Base-by-base conservation (phyloP, 805 yeast species). In the Lipomyces kockii region DNA sequence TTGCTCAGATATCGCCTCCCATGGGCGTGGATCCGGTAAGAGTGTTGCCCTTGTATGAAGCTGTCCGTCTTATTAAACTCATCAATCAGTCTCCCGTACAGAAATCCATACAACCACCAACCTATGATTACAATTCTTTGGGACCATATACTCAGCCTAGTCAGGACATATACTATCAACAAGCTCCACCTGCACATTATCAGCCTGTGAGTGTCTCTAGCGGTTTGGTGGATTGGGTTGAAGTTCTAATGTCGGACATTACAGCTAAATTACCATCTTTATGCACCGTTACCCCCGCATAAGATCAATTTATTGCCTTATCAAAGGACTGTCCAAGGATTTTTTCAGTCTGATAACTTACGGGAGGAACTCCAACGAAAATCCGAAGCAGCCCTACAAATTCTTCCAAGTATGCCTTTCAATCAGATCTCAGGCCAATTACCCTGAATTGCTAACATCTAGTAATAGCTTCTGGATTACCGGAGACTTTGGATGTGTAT, bases 281-380 rank as follows among this genome's bases (percentile, higher is more conserved):
- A 94, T 78, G 95, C 97, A 0, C 98, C 98, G 1, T 84, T 86
- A 37, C 94, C 97, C 9, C 93, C 92, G 8, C 87, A 89, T 74
- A 77, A 88, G 59, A 82, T 83, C 53, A 87, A 88, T 14, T 80
- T 90, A 69, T 83, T 84, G 60, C 86, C 91, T 0, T 87, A 92
- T 76, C 93, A 92, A 78, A 84, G 92, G 55, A 86, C 86, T 39
- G 85, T 88, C 2, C 85, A 85, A 63, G 84, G 84, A 65, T 82
- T 95, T 74, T 93, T 93, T 76, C 84, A 94, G 11, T 86, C 92
- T 9, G 85, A 85, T 72, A 84, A 89, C 60, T 74, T 94, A 59
- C 84, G 98, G 73, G 92, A 90, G 75, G 80, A 83, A 2, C 81
- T 94, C 55, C 89, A 87, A 66, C 83, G 83, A 71, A 90, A 87